These are phyloP conservation scores for Saccharomycopsis oosterbeekiorum DNA, from an alignment of 805 yeast species.

Conservation along the genomic window DNA sequence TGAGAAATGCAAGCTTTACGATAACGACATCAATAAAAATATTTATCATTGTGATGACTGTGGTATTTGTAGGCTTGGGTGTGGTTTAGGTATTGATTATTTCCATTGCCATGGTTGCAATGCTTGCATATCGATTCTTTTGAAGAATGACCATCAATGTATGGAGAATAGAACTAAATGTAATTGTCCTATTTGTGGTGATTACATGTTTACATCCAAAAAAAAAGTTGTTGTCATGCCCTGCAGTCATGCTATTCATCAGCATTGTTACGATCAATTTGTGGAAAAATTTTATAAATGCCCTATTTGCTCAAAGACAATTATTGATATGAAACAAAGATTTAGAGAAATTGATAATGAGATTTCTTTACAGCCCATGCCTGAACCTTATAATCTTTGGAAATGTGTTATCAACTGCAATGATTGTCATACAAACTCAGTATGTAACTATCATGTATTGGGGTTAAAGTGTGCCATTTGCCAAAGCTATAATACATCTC, in stretches of 20 bases:
- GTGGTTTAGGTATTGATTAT: conserved; percentile 80
- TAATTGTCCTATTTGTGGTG: conserved; percentile 89
- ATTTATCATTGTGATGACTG: conserved; percentile 90
- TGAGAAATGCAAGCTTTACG: conserved; percentile 68
- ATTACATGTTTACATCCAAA: conserved; percentile 76
- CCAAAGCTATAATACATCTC: conserved; percentile 77
- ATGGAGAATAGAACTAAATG: conserved; percentile 82
- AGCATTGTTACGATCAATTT: conserved; percentile 70
- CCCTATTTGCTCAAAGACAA: conserved; percentile 80
- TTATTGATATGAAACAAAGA: conserved; percentile 79
- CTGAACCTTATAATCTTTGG: conserved; percentile 73
- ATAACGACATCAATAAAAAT: conserved; percentile 66
- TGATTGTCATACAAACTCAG: conserved; percentile 80
- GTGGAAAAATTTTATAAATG: conserved; percentile 82
- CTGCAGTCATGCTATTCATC: conserved; percentile 93
- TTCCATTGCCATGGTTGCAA: conserved; percentile 88
- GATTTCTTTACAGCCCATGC: conserved; percentile 64
- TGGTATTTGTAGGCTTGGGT: conserved; percentile 85
- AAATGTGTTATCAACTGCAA: conserved; percentile 66
- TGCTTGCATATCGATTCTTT: conserved; percentile 75
- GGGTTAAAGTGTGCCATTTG: conserved; percentile 87
- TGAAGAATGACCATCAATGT: conserved; percentile 71
- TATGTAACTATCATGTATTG: conserved; percentile 66
- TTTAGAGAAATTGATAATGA: conserved; percentile 82
- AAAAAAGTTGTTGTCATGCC: conserved; percentile 81